phyloP scores from a whole-genome alignment of 805 yeast genomes.

The Candida easanensis region DNA sequence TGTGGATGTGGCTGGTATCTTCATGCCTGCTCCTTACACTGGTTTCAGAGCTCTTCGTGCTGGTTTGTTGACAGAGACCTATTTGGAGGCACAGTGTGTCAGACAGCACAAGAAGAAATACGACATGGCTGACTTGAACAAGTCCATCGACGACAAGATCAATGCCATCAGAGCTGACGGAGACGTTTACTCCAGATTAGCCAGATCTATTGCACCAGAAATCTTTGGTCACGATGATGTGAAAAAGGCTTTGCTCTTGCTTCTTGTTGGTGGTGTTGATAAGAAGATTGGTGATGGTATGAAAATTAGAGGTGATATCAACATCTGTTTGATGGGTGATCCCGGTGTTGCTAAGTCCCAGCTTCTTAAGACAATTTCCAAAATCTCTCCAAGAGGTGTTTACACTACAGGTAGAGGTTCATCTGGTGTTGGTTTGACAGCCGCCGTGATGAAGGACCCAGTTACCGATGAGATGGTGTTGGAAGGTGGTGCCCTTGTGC shows the following conservation, averaged over 20 bases:
- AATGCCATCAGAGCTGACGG: conserved; percentile 55
- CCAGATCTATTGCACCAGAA: conserved; percentile 95
- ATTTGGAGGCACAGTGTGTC: conserved; percentile 81
- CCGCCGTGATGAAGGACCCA: conserved; percentile 98
- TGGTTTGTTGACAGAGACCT: conserved; percentile 92
- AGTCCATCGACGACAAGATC: conserved; percentile 55
- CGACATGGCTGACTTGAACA: conserved; percentile 57
- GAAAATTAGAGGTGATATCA: conserved; percentile 96
- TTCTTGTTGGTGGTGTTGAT: conserved; percentile 93
- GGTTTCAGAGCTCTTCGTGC: conserved; percentile 92
- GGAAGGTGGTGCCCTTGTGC: conserved; percentile 96
- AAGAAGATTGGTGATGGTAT: conserved; percentile 95
- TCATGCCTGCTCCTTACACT: conserved; percentile 91
- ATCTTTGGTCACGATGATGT: conserved; percentile 93
- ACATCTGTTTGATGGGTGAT: conserved; percentile 96
- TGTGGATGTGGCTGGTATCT: conserved; percentile 90
- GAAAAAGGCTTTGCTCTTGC: conserved; percentile 80
- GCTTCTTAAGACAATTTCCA: conserved; percentile 82
- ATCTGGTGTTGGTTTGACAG: conserved; percentile 97
- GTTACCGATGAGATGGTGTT: conserved; percentile 98
- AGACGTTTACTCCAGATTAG: conserved; percentile 72
- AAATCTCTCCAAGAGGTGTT: conserved; percentile 93
- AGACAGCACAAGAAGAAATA: conserved; percentile 88
- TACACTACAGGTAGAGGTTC: conserved; percentile 99
- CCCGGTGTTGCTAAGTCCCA: conserved; percentile 99